Base-by-base conservation (phyloP, 2,329 filamentous ascomycete species). In the Conoideocrella luteorostrata region DNA sequence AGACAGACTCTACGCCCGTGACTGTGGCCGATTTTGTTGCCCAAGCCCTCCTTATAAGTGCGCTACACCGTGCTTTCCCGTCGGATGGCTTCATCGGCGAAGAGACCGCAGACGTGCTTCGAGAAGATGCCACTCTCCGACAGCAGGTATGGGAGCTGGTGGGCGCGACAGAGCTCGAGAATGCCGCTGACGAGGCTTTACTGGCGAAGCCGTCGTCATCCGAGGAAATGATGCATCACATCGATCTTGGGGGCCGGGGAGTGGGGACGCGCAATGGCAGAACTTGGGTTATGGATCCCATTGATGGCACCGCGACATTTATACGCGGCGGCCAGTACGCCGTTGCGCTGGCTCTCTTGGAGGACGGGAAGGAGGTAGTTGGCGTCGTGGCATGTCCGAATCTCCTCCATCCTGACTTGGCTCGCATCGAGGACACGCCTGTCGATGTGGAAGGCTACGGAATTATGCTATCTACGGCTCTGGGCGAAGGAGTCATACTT, bases 1-100 rank as follows among this genome's bases (percentile, higher is more conserved):
- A 80, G 49, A 68, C 70, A 33, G 75, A 78, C 54, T 60, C 77
- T 28, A 75, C 70, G 44, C 75, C 75, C 3, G 77, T 80, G 36
- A 80, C 77, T 0, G 65, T 79, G 17, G 77, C 72, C 55, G 77
- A 80, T 57, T 79, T 80, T 50, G 76, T 77, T 43, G 70, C 78
- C 45, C 76, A 80, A 52, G 75, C 74, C 1, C 63, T 80, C 5
- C 65, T 80, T 30, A 72, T 72, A 6, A 60, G 68, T 29, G 72
- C 71, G 2, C 61, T 79, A 45, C 69, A 71, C 41, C 47, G 58
- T 43, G 67, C 68, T 4, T 80, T 79, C 41, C 77, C 77, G 0
- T 40, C 50, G 5, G 74, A 80, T 54, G 52, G 47, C 3, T 71
- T 80, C 34, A 73, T 80, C 1, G 77, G 75, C 24, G 77, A 80